Evolutionary conservation across 352 stramenopile species (phyloP), one percentile per base, ranked within the genome.

Genomic region (Phytophthora lateralis): DNA sequence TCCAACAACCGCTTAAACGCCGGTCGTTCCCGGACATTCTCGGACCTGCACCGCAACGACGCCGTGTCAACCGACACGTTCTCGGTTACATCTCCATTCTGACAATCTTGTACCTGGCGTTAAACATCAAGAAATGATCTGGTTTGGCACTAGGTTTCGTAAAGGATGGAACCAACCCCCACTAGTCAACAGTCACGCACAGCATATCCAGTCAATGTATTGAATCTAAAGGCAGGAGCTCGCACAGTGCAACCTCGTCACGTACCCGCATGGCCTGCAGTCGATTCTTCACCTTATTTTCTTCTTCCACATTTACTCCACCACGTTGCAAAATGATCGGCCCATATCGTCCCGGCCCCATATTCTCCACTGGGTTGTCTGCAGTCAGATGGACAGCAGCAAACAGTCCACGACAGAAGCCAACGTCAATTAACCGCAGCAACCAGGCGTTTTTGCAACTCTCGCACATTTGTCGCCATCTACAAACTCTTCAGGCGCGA

Each of bases 41-140:
- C 84, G 6, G 84, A 92, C 11, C 86, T 95, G 46, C 6, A 38
- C 30, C 30, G 30, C 3, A 57, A 37, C 11, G 46, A 5, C 32
- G 47, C 3, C 5, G 14, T 8, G 49, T 10, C n/a, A 54, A 63
- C 5, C 29, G 15, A 59, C 38, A 43, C 20, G 6, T 20, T 2
- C 37, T 11, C 26, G 0, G n/a, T 45, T 37, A 39, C 4, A 18
- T 30, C 20, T 26, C 18, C 3, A 9, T 45, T 7, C 17, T 20
- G 10, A 34, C 17, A 9, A 9, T 17, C 14, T 54, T 27, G 4
- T 68, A 93, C 86, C 86, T 82, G 5, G 84, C 86, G 48, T 95
- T 95, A 63, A 95, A 95, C 79, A 93, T 93, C 39, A 91, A 63
- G 30, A 93, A 95, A 63, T 95, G 84, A 49, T 95, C 84, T 39